phyloP scores from a whole-genome alignment of 2,329 filamentous ascomycete species.

The Alternaria ventricosa region DNA sequence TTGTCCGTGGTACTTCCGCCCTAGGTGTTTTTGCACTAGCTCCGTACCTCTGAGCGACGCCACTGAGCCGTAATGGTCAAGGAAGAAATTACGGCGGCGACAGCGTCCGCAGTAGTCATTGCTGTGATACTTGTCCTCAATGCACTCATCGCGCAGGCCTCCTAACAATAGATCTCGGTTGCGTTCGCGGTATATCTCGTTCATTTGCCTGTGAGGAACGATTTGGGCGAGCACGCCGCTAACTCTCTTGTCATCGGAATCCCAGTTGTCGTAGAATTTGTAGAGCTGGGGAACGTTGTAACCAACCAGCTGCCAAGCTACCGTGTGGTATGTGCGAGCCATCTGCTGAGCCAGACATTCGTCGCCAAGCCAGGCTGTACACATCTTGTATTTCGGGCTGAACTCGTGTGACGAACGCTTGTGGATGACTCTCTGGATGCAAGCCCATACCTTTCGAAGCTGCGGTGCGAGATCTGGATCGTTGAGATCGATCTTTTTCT shows the following conservation, averaged over 20 bases:
- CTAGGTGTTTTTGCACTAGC: background rate
- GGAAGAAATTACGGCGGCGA: background rate
- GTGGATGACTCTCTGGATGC: background rate
- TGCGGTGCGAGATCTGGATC: background rate
- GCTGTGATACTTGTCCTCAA: background rate
- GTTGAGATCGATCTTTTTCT: background rate
- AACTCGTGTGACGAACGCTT: background rate
- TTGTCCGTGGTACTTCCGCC: background rate
- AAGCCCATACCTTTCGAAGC: background rate
- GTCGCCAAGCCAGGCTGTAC: background rate
- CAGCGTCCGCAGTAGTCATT: background rate
- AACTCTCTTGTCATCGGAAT: too few relatives aligned
- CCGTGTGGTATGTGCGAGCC: background rate
- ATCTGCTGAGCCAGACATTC: background rate
- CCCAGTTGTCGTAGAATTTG: background rate
- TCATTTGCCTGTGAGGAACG: background rate
- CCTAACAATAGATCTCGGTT: background rate
- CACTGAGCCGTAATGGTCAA: background rate
- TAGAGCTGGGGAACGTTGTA: too few relatives aligned
- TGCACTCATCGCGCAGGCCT: background rate
- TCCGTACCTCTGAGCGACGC: background rate
- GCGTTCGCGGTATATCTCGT: background rate
- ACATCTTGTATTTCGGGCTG: too few relatives aligned
- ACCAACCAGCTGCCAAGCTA: background rate
- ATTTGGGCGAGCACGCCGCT: background rate